Conservation (phyloP, 768 basidiomycete genomes). For the Tricholoma sp. region DNA sequence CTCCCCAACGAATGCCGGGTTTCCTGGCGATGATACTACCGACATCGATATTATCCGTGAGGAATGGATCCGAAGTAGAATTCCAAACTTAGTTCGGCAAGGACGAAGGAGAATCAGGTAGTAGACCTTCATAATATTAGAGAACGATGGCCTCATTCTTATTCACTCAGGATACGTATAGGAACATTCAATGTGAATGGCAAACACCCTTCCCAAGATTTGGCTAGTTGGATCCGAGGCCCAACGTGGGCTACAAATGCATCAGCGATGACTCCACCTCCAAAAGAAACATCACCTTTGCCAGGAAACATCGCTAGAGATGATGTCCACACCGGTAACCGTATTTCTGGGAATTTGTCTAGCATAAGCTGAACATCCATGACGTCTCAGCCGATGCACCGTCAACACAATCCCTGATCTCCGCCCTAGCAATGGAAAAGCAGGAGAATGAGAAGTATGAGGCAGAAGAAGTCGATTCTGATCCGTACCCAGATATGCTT, state of each 20-base stretch:
- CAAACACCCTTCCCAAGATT: conserved; percentile 64
- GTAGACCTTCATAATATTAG: neutral
- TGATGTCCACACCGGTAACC: conserved; percentile 14
- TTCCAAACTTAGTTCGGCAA: conserved; percentile 29
- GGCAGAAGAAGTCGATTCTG: conserved; percentile 17
- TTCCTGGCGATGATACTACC: conserved; percentile 51
- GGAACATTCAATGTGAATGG: conserved; percentile 89
- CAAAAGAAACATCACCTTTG: conserved; percentile 31
- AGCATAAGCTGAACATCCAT: neutral
- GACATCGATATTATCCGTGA: conserved; percentile 59
- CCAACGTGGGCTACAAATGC: conserved; percentile 2
- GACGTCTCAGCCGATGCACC: neutral
- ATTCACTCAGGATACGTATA: conserved; percentile 38
- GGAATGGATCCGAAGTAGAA: conserved; percentile 53
- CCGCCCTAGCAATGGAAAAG: neutral
- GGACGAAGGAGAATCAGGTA: conserved; percentile 28
- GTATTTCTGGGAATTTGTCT: neutral
- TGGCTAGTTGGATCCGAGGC: conserved; percentile 59
- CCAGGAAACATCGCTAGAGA: conserved; percentile 22
- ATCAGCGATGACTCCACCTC: conserved; percentile 25
- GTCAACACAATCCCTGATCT: neutral
- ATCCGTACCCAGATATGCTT: conserved; percentile 57
- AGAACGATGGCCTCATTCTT: neutral
- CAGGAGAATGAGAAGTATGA: neutral
- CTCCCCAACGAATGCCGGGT: conserved; percentile 58